Conservation (phyloP, 768 basidiomycete species). For the Lactarius hatsudake region DNA sequence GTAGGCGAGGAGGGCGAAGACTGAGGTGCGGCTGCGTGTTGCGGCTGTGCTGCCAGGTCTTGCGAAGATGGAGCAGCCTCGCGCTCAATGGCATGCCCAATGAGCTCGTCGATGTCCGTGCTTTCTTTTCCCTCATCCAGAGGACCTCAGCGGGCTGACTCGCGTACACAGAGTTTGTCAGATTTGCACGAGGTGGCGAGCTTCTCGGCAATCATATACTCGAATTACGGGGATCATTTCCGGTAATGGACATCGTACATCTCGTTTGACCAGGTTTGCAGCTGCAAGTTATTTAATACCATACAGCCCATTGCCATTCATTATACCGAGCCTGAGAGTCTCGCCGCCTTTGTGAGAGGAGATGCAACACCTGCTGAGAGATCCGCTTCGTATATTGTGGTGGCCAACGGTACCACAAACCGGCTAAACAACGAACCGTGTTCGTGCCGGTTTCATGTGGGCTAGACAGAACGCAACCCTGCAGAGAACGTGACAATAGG, state of each 20-base stretch:
- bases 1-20: constrained; percentile 33
- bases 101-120: constrained; percentile 78
- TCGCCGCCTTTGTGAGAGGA: not conserved
- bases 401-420: not conserved
- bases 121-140: not conserved
- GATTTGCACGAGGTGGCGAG: constrained; percentile 61
- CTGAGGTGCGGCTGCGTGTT: constrained; percentile 57
- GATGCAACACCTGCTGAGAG: not conserved
- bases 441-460: no score
- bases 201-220: constrained; percentile 71
- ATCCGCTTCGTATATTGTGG: not conserved
- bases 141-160: not conserved
- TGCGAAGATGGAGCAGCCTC: constrained; percentile 69
- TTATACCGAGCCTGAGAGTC: not conserved
- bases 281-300: not conserved
- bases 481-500: no score
- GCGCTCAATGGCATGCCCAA: constrained; percentile 70
- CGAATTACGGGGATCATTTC: constrained; percentile 60
- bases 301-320: not conserved
- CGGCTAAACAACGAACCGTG: not conserved
- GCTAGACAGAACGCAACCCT: no score
- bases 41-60: constrained; percentile 81
- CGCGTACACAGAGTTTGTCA: constrained; percentile 50
- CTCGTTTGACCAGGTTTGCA: not conserved
- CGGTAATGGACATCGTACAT: constrained; percentile 29